Conservation (phyloP, 495 filamentous ascomycete species). For the Hypomontagnella submonticulosa region DNA sequence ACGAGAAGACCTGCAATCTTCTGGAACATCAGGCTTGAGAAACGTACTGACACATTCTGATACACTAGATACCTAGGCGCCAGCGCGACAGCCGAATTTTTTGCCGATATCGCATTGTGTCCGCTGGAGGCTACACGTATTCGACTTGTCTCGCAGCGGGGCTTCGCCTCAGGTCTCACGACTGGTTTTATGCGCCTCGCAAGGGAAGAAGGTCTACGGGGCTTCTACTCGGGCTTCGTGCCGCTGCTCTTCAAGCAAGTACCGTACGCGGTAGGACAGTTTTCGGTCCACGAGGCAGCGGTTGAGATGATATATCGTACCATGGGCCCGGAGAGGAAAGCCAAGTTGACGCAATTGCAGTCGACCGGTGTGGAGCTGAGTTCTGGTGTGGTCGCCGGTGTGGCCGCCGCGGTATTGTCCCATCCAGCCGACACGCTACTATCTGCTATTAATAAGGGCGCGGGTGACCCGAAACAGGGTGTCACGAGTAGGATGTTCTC, state of each 20-base stretch:
- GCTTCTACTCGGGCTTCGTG: conserved; percentile 82
- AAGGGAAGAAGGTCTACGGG: conserved; percentile 74
- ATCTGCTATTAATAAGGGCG: conserved; percentile 87
- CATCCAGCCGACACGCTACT: conserved; percentile 93
- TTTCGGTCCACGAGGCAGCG: conserved; percentile 51
- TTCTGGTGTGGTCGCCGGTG: conserved; percentile 85
- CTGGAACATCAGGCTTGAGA: too few relatives aligned
- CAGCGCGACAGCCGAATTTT: conserved; percentile 77
- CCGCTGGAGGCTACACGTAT: conserved; percentile 82
- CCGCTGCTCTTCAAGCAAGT: conserved; percentile 81
- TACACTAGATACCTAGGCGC: conserved; percentile 68
- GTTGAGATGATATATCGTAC: conserved; percentile 50
- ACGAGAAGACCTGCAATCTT: too few relatives aligned
- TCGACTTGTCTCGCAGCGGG: conserved; percentile 78
- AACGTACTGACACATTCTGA: too few relatives aligned
- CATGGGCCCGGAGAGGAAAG: conserved; percentile 50
- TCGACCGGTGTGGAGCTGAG: conserved; percentile 83
- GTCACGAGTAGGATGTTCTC: conserved; percentile 50
- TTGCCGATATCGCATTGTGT: conserved; percentile 81
- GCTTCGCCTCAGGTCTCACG: conserved; percentile 72
- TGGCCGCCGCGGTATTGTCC: conserved; percentile 85
- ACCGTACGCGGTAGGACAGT: conserved; percentile 52
- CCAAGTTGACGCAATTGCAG: conserved; percentile 47
- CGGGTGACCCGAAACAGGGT: conserved; percentile 48
- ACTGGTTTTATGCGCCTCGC: conserved; percentile 75